These are phyloP conservation scores for Fonsecaea pugnacius DNA, from an alignment of 2,329 filamentous ascomycete species.

Conservation along the genomic window DNA sequence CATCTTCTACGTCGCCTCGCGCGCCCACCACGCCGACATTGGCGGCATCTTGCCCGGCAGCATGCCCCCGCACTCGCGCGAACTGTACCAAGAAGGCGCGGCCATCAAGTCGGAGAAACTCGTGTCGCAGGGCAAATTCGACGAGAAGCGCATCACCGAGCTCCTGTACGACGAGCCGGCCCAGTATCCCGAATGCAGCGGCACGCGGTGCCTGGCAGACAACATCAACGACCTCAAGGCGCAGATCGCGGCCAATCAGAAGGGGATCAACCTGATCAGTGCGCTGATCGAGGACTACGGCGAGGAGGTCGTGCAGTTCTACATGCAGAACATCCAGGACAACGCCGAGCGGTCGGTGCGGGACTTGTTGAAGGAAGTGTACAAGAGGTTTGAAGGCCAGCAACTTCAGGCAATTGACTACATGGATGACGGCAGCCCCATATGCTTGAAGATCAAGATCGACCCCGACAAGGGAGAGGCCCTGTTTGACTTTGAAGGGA, in stretches of 20 bases:
- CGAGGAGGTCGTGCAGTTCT: conserved; percentile 76
- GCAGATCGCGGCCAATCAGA: conserved; percentile 84
- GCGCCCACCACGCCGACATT: conserved; percentile 83
- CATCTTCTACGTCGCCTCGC: conserved; percentile 79
- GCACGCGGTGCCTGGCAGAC: conserved; percentile 77
- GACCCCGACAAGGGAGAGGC: conserved; percentile 75
- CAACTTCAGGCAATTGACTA: conserved; percentile 77
- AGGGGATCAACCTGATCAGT: conserved; percentile 78
- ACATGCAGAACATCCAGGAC: conserved; percentile 80
- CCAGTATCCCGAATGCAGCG: conserved; percentile 73
- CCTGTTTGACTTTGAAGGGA: conserved; percentile 77
- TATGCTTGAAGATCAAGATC: conserved; percentile 75
- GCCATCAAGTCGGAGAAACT: conserved; percentile 66
- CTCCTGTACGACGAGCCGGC: conserved; percentile 75
- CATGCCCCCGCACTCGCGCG: conserved; percentile 78
- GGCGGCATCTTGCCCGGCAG: conserved; percentile 80
- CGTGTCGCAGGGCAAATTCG: conserved; percentile 61
- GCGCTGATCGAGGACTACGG: conserved; percentile 77
- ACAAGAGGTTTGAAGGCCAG: conserved; percentile 68
- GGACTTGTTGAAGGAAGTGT: conserved; percentile 72
- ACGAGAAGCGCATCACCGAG: conserved; percentile 75
- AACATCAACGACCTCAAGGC: conserved; percentile 87
- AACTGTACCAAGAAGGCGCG: conserved; percentile 68
- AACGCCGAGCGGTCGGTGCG: conserved; percentile 79
- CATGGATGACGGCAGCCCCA: conserved; percentile 85